Conservation (phyloP, 495 filamentous ascomycete species). For the Chlorociboria aeruginascens region DNA sequence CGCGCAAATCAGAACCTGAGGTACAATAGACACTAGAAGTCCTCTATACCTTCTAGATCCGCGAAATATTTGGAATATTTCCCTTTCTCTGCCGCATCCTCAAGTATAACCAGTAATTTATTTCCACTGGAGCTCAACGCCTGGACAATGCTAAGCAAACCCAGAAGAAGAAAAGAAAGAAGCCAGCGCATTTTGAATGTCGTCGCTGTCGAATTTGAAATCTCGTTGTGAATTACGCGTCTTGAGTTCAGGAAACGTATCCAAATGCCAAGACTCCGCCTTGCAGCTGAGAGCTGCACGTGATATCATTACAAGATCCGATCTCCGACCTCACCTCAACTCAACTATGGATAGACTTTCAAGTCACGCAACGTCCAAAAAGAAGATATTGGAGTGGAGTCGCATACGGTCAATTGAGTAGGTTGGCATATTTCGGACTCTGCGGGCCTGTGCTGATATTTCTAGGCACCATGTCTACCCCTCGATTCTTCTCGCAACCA, state of each 20-base stretch:
- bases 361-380: not conserved
- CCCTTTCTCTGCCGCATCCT: slow-evolving; percentile 67
- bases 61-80: slow-evolving; percentile 72
- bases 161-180: slow-evolving; percentile 53
- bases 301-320: slow-evolving; percentile 14
- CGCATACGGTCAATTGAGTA: slow-evolving; percentile 8
- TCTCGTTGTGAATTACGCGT: slow-evolving; percentile 10
- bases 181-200: slow-evolving; percentile 56
- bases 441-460: not conserved
- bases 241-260: slow-evolving; percentile 20
- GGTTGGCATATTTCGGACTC: not conserved
- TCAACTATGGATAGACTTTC: slow-evolving; percentile 1
- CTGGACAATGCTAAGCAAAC: slow-evolving; percentile 52
- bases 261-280: slow-evolving; percentile 23
- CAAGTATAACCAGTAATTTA: slow-evolving; percentile 75
- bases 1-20: not conserved
- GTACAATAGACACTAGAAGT: not conserved
- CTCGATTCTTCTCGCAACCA: slow-evolving; percentile 73
- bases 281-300: slow-evolving; percentile 4
- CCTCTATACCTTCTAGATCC: slow-evolving; percentile 63
- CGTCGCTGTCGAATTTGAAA: slow-evolving; percentile 20
- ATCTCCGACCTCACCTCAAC: slow-evolving; percentile 16
- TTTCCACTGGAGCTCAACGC: slow-evolving; percentile 71
- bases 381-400: not conserved
- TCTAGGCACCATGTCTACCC: slow-evolving; percentile 44